Base-by-base conservation (phyloP, 2,329 filamentous ascomycete genomes). In the Lecanoromycetidae sp. region DNA sequence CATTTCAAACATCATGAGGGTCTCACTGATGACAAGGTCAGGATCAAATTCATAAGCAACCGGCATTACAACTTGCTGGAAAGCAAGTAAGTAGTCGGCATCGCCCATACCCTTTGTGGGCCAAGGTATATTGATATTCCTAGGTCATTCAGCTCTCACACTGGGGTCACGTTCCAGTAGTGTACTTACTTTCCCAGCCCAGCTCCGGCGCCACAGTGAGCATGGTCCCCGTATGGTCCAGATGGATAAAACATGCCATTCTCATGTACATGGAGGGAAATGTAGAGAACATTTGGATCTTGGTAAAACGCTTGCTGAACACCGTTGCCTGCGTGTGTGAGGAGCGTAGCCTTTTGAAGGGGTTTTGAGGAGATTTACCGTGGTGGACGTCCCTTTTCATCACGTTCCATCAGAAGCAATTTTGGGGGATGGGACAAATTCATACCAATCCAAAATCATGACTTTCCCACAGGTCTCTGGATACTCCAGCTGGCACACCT, bases 231-330 rank as follows among this genome's bases (percentile, higher is more conserved):
- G 51, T 79, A 75, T 2, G 66, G 64, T 5, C 72, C 67, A 41
- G 71, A 69, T 1, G 91, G 91, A 58, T 98, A 98, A 62, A 96
- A 98, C 0, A 67, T 66, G 1, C 88, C 90, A 53, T 86, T 77
- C 49, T 79, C 74, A 59, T 91, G 91, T 19, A 96, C 87, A 58
- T 98, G 91, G 5, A 95, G 67, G 0, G 91, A 98, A 46, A 98
- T 87, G 63, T 98, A 98, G 2, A 98, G 76, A 15, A 98, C 81
- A 57, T 95, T 95, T 0, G 90, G 86, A 57, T 98, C 86, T 30
- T 88, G 72, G 61, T 96, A 96, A 58, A 96, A 96, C 42, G 93
- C 90, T 59, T 94, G 88, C 60, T 98, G 91, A 23, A 94, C 84
- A 9, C 91, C 91, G 61, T 98, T 98, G 46, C 91, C 84, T 71